phyloP scores from a whole-genome alignment of 2,329 filamentous ascomycete species.

The Fusarium longipes region DNA sequence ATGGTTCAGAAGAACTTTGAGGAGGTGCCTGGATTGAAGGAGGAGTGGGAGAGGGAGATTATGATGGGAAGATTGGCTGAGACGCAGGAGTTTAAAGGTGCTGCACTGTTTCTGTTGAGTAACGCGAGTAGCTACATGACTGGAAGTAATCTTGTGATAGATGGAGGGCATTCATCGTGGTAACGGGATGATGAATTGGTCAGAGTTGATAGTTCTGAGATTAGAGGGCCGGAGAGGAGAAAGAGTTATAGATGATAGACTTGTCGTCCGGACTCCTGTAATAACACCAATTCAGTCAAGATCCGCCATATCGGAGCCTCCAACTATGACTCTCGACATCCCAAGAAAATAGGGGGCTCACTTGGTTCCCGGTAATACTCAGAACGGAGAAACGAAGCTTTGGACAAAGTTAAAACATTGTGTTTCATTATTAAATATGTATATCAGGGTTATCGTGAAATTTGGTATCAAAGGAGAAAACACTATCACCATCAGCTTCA shows the following conservation, averaged over 20 bases:
- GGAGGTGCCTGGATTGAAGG: slow-evolving; percentile 74
- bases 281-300: too few relatives aligned
- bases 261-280: too few relatives aligned
- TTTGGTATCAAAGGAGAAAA: too few relatives aligned
- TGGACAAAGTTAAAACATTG: too few relatives aligned
- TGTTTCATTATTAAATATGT: too few relatives aligned
- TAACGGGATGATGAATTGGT: slow-evolving; percentile 40
- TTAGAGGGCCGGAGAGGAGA: neutral
- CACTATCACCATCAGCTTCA: too few relatives aligned
- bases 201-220: neutral
- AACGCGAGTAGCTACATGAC: slow-evolving; percentile 82
- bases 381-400: too few relatives aligned
- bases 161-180: slow-evolving; percentile 75
- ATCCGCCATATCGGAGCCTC: too few relatives aligned
- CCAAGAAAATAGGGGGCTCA: too few relatives aligned
- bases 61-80: slow-evolving; percentile 79
- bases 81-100: slow-evolving; percentile 77
- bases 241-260: neutral
- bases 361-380: too few relatives aligned
- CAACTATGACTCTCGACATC: too few relatives aligned
- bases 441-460: too few relatives aligned
- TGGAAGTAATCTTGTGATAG: slow-evolving; percentile 75
- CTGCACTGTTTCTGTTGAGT: slow-evolving; percentile 77
- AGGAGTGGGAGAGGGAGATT: slow-evolving; percentile 83
- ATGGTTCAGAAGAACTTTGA: slow-evolving; percentile 87